Evolutionary conservation across 495 filamentous ascomycete species (phyloP), one percentile per base, ranked within the genome.

Genomic region (Astrothelium subdiscretum): DNA sequence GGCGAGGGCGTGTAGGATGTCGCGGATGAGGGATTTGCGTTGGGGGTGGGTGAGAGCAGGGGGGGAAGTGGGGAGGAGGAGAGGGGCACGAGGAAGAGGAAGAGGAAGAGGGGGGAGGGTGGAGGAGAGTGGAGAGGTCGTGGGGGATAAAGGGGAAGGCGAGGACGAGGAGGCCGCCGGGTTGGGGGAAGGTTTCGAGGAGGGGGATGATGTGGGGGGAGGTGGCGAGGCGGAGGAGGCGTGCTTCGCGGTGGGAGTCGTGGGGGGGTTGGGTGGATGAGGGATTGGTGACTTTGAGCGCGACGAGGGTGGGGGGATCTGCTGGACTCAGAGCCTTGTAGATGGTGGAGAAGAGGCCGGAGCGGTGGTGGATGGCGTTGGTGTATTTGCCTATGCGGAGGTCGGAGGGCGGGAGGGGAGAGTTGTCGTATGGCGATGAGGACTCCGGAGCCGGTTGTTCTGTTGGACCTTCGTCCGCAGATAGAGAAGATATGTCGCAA

Each of bases 71-170:
- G 43, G 24, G 48, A 24, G 6, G 15, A 2, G 11, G 3, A 24
- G 8, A 20, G 48, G 15, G 20, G 48, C n/a, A n/a, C n/a, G 72
- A 71, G n/a, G 82, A 73, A 48, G 43, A 20, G 48, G 48, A 8
- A 29, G 4, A 27, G 3, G 48, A n/a, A 20, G 48, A 29, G 20
- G 48, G 3, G 5, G 87, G 66, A 44, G 74, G 65, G 38, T 78
- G 76, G 18, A 96, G 77, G 44, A 95, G 69, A 18, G 76, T 73
- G 24, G 81, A 81, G 18, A 97, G 80, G 59, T 86, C 89, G 62
- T 86, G 75, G 24, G 83, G 85, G 76, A 89, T 78, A 74, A 87
- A 97, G 0, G 94, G 94, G 62, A 96, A 95, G 0, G 87, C 87
- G 29, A 97, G 74, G 52, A 90, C 83, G 52, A 95, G 80, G 22